Evolutionary conservation across 2,329 filamentous ascomycete genomes (phyloP).

Genomic region (Scorias spongiosa): DNA sequence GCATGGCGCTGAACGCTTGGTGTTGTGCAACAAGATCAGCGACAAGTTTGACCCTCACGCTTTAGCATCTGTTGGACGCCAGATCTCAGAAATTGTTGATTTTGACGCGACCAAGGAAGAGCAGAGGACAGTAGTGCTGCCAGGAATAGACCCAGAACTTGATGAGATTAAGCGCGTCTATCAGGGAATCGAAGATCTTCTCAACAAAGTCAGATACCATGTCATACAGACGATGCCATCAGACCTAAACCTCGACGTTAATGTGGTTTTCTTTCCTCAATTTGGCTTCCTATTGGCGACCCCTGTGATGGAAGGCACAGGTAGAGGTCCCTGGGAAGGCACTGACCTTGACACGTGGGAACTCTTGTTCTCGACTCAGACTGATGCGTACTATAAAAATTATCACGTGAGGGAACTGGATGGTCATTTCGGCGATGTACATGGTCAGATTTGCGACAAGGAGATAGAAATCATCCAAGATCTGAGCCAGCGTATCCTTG

Average conservation of each 20-base stretch:
- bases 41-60: constrained; percentile 42
- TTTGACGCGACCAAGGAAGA: constrained; percentile 61
- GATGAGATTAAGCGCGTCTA: constrained; percentile 67
- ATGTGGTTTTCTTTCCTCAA: constrained; percentile 83
- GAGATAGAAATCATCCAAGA: constrained; percentile 80
- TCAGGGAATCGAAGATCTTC: constrained; percentile 58
- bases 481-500: constrained; percentile 55
- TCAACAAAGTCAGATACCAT: constrained; percentile 52
- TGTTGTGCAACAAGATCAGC: constrained; percentile 43
- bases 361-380: constrained; percentile 54
- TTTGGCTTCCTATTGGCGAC: constrained; percentile 79
- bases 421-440: constrained; percentile 66
- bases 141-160: constrained; percentile 56
- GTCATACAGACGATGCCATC: constrained; percentile 49
- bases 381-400: constrained; percentile 75
- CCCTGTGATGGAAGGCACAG: constrained; percentile 42
- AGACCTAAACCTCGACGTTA: constrained; percentile 38
- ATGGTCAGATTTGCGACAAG: constrained; percentile 67
- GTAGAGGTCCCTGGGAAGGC: constrained; percentile 48
- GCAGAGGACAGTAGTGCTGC: constrained; percentile 55
- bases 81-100: constrained; percentile 62
- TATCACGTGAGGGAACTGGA: constrained; percentile 68
- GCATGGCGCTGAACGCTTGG: constrained; percentile 35
- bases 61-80: constrained; percentile 51
- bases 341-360: constrained; percentile 52